Conservation (phyloP, 2,329 filamentous ascomycete species). For the Lecanicillium sp. region DNA sequence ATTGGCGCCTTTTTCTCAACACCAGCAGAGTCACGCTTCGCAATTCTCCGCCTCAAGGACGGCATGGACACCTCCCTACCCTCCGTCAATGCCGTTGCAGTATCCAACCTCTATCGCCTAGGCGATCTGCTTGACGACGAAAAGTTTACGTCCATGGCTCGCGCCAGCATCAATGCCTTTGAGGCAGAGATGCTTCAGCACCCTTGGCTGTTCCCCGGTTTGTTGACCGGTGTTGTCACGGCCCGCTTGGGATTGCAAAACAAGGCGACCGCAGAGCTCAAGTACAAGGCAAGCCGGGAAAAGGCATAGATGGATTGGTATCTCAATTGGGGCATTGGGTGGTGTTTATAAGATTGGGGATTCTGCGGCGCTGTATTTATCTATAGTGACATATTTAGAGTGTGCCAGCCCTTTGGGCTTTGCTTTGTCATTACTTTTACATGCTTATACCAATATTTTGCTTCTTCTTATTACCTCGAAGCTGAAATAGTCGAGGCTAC, state of each 20-base stretch:
- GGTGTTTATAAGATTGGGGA: not conserved
- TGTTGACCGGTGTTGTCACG: constrained; percentile 69
- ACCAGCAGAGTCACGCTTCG: constrained; percentile 50
- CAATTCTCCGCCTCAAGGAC: constrained; percentile 83
- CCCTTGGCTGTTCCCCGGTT: constrained; percentile 79
- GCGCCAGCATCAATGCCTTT: constrained; percentile 73
- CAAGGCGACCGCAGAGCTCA: constrained; percentile 16
- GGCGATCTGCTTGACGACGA: constrained; percentile 59
- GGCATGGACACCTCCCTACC: constrained; percentile 91
- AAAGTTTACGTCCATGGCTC: constrained; percentile 55
- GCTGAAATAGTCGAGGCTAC: too few relatives aligned
- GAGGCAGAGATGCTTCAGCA: constrained; percentile 89
- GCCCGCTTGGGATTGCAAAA: constrained; percentile 58
- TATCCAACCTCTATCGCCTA: constrained; percentile 78
- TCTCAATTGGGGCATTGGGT: too few relatives aligned
- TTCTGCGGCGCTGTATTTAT: not conserved
- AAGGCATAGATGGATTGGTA: constrained; percentile 10
- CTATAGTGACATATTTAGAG: too few relatives aligned
- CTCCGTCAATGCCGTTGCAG: constrained; percentile 81
- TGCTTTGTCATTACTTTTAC: too few relatives aligned
- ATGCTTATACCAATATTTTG: too few relatives aligned
- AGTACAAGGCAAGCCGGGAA: constrained; percentile 17
- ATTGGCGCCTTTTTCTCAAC: constrained; percentile 68
- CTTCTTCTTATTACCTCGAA: too few relatives aligned
- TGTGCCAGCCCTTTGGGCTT: too few relatives aligned